These are phyloP conservation scores for Myxozyma udenii DNA, from an alignment of 805 yeast species.

Conservation along the genomic window DNA sequence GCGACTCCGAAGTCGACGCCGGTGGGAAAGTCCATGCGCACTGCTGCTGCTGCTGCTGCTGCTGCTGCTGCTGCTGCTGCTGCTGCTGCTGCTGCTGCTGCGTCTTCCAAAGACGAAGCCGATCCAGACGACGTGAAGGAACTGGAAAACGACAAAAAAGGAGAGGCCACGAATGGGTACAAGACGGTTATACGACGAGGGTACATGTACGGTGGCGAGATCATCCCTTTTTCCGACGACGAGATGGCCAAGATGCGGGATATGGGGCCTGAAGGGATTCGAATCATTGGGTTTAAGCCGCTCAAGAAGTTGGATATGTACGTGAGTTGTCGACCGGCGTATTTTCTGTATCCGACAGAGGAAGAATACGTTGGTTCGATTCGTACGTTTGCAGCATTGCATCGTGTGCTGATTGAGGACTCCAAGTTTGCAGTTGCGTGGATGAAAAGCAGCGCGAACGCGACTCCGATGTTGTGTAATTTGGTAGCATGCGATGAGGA, in stretches of 20 bases:
- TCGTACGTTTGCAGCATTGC: conserved; percentile 64
- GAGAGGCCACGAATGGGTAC: neutral
- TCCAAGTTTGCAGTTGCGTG: conserved; percentile 65
- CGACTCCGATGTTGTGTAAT: conserved; percentile 58
- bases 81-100: neutral
- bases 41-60: no score
- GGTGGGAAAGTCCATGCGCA: neutral
- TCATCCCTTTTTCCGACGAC: conserved; percentile 42
- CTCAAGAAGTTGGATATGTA: conserved; percentile 44
- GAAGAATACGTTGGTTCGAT: conserved; percentile 59
- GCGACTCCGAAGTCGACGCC: neutral
- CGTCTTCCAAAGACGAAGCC: neutral
- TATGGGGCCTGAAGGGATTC: conserved; percentile 50
- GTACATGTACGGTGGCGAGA: conserved; percentile 49
- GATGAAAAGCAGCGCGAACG: conserved; percentile 56
- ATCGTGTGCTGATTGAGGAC: conserved; percentile 53
- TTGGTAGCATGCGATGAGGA: conserved; percentile 51
- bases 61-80: neutral
- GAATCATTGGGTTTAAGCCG: conserved; percentile 65
- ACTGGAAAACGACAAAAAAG: conserved; percentile 1
- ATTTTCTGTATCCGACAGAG: conserved; percentile 67
- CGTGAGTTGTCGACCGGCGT: conserved; percentile 53
- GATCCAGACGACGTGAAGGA: neutral
- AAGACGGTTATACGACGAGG: conserved; percentile 40
- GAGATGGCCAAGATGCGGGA: conserved; percentile 40